Conservation (phyloP, 2,329 filamentous ascomycete genomes). For the Aspergillus phoenicis region DNA sequence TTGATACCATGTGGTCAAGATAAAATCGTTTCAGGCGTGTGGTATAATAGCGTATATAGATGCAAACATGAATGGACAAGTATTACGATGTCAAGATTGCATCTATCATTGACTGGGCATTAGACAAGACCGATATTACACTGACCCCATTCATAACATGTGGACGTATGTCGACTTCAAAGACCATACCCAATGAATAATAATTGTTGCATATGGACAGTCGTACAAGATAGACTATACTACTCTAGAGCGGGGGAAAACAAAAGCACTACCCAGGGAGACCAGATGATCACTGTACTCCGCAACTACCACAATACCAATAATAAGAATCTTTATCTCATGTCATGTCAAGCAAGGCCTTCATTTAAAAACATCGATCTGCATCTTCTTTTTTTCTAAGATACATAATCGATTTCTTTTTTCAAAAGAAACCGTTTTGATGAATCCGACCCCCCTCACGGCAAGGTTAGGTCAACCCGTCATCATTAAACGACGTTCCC, state of each 20-base stretch:
- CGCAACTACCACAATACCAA: not conserved
- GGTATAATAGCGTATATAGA: not conserved
- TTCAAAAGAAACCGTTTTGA: slow-evolving; percentile 22
- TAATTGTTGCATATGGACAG: too few relatives aligned
- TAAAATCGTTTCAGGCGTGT: not conserved
- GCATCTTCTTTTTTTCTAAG: slow-evolving; percentile 36
- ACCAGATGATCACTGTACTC: too few relatives aligned
- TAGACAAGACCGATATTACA: too few relatives aligned
- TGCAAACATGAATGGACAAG: not conserved
- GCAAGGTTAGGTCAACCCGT: slow-evolving; percentile 36
- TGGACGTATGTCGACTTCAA: too few relatives aligned
- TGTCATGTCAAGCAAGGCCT: slow-evolving; percentile 43
- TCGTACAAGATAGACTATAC: too few relatives aligned
- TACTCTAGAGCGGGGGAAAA: too few relatives aligned
- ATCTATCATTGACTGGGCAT: too few relatives aligned
- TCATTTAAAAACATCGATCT: slow-evolving; percentile 37
- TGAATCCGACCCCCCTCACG: slow-evolving; percentile 33
- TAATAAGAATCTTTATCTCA: slow-evolving; percentile 9
- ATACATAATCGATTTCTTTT: slow-evolving; percentile 9
- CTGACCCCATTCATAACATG: too few relatives aligned
- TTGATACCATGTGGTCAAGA: not conserved
- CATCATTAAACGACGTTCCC: slow-evolving; percentile 36
- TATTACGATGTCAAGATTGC: not conserved
- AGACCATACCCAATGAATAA: too few relatives aligned
- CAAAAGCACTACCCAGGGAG: too few relatives aligned